Evolutionary conservation across 2,329 filamentous ascomycete genomes (phyloP), one percentile per base, ranked within the genome.

Genomic region (Calonectria naviculata): DNA sequence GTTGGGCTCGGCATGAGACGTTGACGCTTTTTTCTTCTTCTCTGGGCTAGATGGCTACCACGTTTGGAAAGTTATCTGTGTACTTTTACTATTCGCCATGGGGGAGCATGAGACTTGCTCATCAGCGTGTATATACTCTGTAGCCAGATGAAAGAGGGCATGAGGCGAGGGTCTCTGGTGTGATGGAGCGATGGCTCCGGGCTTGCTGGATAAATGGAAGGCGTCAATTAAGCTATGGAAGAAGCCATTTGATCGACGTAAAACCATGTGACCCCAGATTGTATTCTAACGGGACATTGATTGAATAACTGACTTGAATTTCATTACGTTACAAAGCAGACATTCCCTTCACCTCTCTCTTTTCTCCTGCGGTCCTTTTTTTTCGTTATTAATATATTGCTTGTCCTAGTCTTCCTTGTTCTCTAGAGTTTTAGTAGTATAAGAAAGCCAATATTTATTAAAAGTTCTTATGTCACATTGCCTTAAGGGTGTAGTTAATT

Each of bases 21-120:
- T 77, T 71, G 70, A 73, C 70, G 68, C 54, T 70, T 74, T 77
- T 61, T 76, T 75, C 46, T 73, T 71, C 71, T 75, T 78, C 76
- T 75, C 77, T 75, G 73, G 75, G 75, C 70, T 79, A 79, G 75
- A 77, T 76, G 76, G 70, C 74, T 58, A 52, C 66, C 75, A 71
- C 65, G 65, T 64, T 79, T 79, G 76, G 76, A 79, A 78, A 78
- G 68, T 73, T 74, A 64, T 74, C 73, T 70, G 71, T 80, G 78
- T 79, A 80, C 73, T 79, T 78, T 73, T 78, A 79, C 71, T 77
- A 78, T 71, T 54, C 67, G 67, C 70, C 61, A 67, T 63, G 47
- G 41, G 58, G 67, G 56, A 46, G 68, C 66, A 61, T 38, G 47
- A 66, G 54, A 63, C 31, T 60, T 44, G 62, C 65, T 62, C 65